Base-by-base conservation (phyloP, 768 basidiomycete species). In the Inosperma sp. region DNA sequence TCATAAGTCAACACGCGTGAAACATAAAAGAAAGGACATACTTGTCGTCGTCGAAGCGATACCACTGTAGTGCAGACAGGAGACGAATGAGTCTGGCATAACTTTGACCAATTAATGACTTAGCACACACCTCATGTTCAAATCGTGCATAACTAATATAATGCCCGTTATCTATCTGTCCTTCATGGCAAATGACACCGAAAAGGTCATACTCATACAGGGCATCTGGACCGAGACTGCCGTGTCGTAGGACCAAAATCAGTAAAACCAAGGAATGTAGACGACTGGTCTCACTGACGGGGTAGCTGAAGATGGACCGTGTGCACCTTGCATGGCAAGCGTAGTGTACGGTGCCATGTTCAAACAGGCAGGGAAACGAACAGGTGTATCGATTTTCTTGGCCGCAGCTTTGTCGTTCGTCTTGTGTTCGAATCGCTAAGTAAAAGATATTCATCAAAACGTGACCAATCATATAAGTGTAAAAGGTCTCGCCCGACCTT, bases 11-110 rank as follows among this genome's bases (percentile, higher is more conserved):
- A 44, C 12, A 5, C 16, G 34, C 26, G 12, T 53, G 23, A 48
- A 54, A 25, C 27, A 36, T 29, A 48, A 25, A 26, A 46, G 17
- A 30, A 41, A 17, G 31, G 10, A 64, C 81, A 64, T 59, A 90
- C 88, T 90, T 95, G 60, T 94, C 93, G 62, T 96, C 93, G 65
- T 96, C 93, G 66, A 92, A 93, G 19, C 84, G 84, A 69, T 88
- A 95, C 92, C 92, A 97, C 84, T 94, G 64, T 25, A 49, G 6
- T 16, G n/a, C 26, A 16, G 29, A 45, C 26, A 43, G 35, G 42
- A 44, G 30, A 29, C 25, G 43, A 49, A 19, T 35, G 35, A 19
- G 43, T 27, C 30, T n/a, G n/a, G n/a, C n/a, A 34, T 5, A 23
- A 19, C 5, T 25, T 37, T 7, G 27, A 25, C 6, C 29, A 36